Conservation (phyloP, 331 rosid genomes). For the Rhamnella rubrinervis region DNA sequence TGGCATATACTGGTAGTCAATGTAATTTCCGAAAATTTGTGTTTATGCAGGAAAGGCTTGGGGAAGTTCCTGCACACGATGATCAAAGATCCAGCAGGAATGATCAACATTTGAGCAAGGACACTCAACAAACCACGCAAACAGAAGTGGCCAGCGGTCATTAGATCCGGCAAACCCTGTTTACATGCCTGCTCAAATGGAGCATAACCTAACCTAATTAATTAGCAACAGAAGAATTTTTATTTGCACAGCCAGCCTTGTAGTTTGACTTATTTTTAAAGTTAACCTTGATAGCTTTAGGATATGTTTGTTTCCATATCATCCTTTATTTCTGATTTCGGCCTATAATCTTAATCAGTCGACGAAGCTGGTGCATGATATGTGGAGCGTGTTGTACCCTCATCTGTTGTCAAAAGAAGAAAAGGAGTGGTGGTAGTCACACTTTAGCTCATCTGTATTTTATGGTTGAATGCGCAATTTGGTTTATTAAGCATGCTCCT, state of each 20-base stretch:
- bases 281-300: constrained; percentile 44
- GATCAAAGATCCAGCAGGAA: constrained; percentile 51
- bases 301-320: constrained; percentile 40
- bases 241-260: constrained; percentile 46
- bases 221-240: constrained; percentile 52
- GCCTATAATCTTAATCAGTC: constrained; percentile 21
- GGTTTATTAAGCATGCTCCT: neutral
- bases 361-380: constrained; percentile 34
- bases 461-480: constrained; percentile 31
- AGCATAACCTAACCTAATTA: constrained; percentile 70
- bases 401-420: constrained; percentile 17
- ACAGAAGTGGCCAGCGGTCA: constrained; percentile 46
- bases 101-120: constrained; percentile 46
- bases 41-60: constrained; percentile 75
- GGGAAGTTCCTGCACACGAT: constrained; percentile 62
- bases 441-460: constrained; percentile 26
- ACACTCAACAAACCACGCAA: constrained; percentile 55
- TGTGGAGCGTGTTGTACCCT: constrained; percentile 48
- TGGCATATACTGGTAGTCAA: neutral
- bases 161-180: constrained; percentile 42
- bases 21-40: neutral
- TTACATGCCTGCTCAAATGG: constrained; percentile 28
- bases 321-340: constrained; percentile 39
- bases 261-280: constrained; percentile 46
- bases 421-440: constrained; percentile 35